Conservation (phyloP, 169 alveolate species). For the Plasmodium chabaudi region DNA sequence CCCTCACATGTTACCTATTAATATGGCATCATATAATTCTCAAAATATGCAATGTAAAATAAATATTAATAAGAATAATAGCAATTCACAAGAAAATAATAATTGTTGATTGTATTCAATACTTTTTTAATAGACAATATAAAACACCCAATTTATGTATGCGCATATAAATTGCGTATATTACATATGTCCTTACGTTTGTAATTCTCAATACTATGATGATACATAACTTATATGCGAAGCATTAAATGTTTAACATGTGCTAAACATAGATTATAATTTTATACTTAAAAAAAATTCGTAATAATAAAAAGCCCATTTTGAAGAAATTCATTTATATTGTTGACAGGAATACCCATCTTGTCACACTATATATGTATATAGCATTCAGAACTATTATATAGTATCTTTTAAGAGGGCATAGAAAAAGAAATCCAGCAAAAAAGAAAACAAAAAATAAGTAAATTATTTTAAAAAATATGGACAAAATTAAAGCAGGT, state of each 20-base stretch:
- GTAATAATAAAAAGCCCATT: too few relatives aligned
- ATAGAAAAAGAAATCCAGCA: too few relatives aligned
- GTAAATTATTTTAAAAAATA: too few relatives aligned
- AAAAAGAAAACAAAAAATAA: too few relatives aligned
- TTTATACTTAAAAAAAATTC: too few relatives aligned
- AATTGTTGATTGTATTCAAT: not conserved
- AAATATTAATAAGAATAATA: slow-evolving; percentile 31
- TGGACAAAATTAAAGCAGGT: too few relatives aligned
- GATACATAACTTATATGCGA: not conserved
- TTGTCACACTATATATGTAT: too few relatives aligned
- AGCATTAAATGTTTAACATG: slow-evolving; percentile 7
- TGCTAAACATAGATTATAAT: not conserved
- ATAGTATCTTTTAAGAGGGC: too few relatives aligned
- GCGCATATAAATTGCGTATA: not conserved
- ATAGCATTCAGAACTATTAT: too few relatives aligned
- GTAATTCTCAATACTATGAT: not conserved
- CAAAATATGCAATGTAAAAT: slow-evolving; percentile 14
- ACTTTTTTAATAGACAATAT: not conserved
- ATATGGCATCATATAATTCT: slow-evolving; percentile 17
- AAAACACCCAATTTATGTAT: not conserved
- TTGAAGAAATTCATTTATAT: too few relatives aligned
- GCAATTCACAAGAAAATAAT: slow-evolving; percentile 21
- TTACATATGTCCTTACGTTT: not conserved
- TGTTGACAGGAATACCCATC: too few relatives aligned
- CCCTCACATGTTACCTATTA: slow-evolving; percentile 17